phyloP scores from a whole-genome alignment of 768 basidiomycete species.

The Cyathus striatus region DNA sequence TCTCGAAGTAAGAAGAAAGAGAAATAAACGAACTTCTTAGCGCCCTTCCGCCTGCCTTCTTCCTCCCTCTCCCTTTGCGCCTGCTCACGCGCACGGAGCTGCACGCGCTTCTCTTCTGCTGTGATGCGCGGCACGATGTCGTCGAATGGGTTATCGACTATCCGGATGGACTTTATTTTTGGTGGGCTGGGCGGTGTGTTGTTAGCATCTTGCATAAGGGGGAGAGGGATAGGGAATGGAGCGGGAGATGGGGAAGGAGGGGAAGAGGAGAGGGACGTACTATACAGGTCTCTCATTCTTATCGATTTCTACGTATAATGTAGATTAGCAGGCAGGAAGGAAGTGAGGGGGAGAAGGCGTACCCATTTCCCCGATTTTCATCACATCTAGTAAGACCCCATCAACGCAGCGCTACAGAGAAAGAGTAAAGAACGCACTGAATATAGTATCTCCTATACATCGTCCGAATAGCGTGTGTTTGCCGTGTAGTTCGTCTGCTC shows the following conservation, averaged over 20 bases:
- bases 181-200: slow-evolving; percentile 59
- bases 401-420: not conserved
- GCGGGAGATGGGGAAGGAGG: not conserved
- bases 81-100: slow-evolving; percentile 75
- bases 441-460: slow-evolving; percentile 81
- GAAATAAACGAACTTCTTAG: slow-evolving; percentile 69
- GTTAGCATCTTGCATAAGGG: not conserved
- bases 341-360: slow-evolving; percentile 14
- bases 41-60: slow-evolving; percentile 61
- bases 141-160: slow-evolving; percentile 90
- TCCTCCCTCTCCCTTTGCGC: slow-evolving; percentile 79
- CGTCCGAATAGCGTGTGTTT: slow-evolving; percentile 96
- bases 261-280: slow-evolving; percentile 33
- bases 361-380: slow-evolving; percentile 92
- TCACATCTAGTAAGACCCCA: slow-evolving; percentile 53
- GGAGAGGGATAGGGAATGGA: no score
- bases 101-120: slow-evolving; percentile 82
- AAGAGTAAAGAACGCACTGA: slow-evolving; percentile 50
- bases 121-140: slow-evolving; percentile 97
- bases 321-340: slow-evolving; percentile 2
- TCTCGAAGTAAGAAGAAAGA: not conserved
- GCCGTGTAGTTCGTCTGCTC: slow-evolving; percentile 88
- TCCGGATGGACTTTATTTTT: slow-evolving; percentile 79
- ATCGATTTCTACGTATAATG: slow-evolving; percentile 52
- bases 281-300: slow-evolving; percentile 75